phyloP scores from a whole-genome alignment of 768 basidiomycete genomes.

The Amanita inopinata region DNA sequence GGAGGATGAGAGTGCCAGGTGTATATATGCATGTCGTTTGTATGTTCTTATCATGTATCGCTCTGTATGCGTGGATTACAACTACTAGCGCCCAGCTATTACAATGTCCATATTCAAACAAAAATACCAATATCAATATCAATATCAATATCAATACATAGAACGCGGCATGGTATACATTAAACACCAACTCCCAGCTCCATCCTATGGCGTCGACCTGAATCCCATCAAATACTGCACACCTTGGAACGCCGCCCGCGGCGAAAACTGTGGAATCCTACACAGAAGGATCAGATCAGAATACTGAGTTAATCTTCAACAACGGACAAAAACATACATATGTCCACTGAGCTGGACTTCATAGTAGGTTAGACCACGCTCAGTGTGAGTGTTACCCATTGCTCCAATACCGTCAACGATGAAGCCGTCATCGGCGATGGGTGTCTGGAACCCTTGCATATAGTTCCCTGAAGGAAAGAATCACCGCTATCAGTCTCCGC shows the following conservation, averaged over 20 bases:
- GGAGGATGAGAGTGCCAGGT: no score
- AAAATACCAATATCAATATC: no score
- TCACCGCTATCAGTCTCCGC: background rate
- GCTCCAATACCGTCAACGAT: conserved; percentile 64
- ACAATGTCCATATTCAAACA: no score
- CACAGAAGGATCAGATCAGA: conserved; percentile 4
- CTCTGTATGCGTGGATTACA: no score
- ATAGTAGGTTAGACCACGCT: conserved; percentile 57
- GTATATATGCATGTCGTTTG: no score
- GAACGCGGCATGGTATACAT: no score
- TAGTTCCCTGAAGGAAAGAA: conserved; percentile 38
- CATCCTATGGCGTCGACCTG: conserved; percentile 40
- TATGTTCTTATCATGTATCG: no score
- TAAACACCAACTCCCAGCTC: no score
- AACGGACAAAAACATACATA: conserved; percentile 36
- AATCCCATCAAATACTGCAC: conserved; percentile 64
- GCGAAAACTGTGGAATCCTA: conserved; percentile 62
- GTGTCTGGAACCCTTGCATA: conserved; percentile 64
- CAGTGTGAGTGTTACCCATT: conserved; percentile 52
- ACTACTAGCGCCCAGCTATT: no score
- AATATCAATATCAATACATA: no score
- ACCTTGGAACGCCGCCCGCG: conserved; percentile 59
- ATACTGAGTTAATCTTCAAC: background rate
- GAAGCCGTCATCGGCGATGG: conserved; percentile 56
- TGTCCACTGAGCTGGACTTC: conserved; percentile 66